Evolutionary conservation across 2,329 filamentous ascomycete species (phyloP).

Genomic region (Aspergillus tanneri): DNA sequence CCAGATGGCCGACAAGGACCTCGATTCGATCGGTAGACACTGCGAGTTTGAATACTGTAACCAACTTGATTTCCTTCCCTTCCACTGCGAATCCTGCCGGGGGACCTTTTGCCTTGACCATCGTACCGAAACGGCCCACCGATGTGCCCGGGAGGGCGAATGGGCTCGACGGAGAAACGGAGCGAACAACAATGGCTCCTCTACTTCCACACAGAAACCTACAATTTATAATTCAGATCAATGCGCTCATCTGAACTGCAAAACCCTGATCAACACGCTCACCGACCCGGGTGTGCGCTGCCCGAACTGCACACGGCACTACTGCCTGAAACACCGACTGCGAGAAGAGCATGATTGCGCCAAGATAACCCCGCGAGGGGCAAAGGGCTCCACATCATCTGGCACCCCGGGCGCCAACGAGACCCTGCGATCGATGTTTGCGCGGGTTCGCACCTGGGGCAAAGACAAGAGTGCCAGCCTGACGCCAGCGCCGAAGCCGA

Average conservation of each 20-base stretch:
- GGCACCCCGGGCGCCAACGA: conserved; percentile 53
- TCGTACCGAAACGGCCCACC: conserved; percentile 79
- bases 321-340: conserved; percentile 53
- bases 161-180: conserved; percentile 55
- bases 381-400: conserved; percentile 23
- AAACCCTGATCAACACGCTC: conserved; percentile 53
- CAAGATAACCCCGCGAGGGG: conserved; percentile 65
- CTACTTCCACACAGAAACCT: conserved; percentile 47
- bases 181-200: conserved; percentile 22
- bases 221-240: conserved; percentile 56
- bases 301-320: conserved; percentile 49
- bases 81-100: conserved; percentile 85
- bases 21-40: conserved; percentile 82
- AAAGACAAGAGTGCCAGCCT: conserved; percentile 67
- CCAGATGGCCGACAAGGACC: conserved; percentile 63
- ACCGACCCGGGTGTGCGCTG: conserved; percentile 53
- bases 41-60: conserved; percentile 91
- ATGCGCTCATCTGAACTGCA: conserved; percentile 51
- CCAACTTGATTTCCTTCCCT: conserved; percentile 93
- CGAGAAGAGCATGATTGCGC: conserved; percentile 77
- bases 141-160: conserved; percentile 60
- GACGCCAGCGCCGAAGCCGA: conserved; percentile 58
- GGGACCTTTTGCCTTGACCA: conserved; percentile 90
- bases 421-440: conserved; percentile 71
- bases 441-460: conserved; percentile 77